Percentiles rank a stretch among this genome's conserved stretches.
These are phyloP conservation scores for Quercus variabilis DNA, from an alignment of 306 rosid species.

Conservation along the genomic window DNA sequence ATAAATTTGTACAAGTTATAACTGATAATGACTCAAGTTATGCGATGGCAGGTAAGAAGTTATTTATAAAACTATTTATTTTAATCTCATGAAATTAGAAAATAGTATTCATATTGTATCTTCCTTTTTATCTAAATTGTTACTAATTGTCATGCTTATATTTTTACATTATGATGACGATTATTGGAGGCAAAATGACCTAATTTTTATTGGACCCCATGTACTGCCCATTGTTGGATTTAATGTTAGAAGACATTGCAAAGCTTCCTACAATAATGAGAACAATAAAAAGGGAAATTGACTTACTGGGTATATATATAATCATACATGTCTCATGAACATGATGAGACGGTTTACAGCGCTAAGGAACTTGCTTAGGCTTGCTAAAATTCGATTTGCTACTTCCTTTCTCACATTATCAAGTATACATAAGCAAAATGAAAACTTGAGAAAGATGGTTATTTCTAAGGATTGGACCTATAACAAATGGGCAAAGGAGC, in stretches of 20 bases:
- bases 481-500: not conserved
- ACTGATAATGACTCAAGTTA: not conserved
- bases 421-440: not conserved
- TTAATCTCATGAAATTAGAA: not conserved
- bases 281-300: not conserved
- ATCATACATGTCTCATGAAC: not conserved
- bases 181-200: not conserved
- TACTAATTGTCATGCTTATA: not conserved
- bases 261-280: not conserved
- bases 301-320: not conserved
- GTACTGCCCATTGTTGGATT: no score
- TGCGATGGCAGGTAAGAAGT: not conserved
- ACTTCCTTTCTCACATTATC: not conserved
- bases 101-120: not conserved
- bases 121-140: not conserved
- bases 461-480: not conserved
- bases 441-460: not conserved
- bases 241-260: no score
- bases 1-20: not conserved
- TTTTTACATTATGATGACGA: not conserved
- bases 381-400: not conserved
- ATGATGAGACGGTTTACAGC: not conserved
- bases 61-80: not conserved
- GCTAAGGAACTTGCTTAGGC: not conserved
- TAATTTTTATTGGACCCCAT: no score